Conservation (phyloP, 164 flowering plant species). For the Taxillus chinensis region DNA sequence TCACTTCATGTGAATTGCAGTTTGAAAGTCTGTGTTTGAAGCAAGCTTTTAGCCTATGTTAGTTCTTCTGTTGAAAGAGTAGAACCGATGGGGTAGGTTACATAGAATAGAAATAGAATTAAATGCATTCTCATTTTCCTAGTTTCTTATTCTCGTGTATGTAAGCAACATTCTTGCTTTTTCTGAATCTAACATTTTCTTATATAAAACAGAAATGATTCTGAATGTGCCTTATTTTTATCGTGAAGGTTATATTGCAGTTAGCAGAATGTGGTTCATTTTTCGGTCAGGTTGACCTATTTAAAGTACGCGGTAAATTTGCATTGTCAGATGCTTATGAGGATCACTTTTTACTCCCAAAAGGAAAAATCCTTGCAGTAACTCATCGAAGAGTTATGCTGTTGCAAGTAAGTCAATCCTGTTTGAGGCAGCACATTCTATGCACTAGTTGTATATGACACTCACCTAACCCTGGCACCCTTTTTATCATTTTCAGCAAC, state of each 20-base stretch:
- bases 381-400: constrained; percentile 87
- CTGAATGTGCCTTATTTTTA: constrained; percentile 5
- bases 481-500: constrained; percentile 44
- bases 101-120: too few relatives aligned
- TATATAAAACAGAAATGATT: background rate
- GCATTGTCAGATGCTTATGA: constrained; percentile 98
- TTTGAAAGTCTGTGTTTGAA: background rate
- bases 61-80: background rate
- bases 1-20: background rate
- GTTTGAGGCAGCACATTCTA: background rate
- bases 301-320: constrained; percentile 95
- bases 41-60: background rate
- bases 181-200: too few relatives aligned
- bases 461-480: background rate
- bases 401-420: constrained; percentile 53
- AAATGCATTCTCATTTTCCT: too few relatives aligned
- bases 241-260: constrained; percentile 75
- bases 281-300: constrained; percentile 89
- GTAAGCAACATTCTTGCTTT: too few relatives aligned
- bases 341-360: constrained; percentile 84
- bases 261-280: constrained; percentile 92
- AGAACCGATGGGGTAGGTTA: too few relatives aligned
- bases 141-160: too few relatives aligned
- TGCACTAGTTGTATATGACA: background rate
- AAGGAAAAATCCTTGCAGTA: constrained; percentile 64